phyloP scores from a whole-genome alignment of 139 green algal species.

The Microglena sp. region DNA sequence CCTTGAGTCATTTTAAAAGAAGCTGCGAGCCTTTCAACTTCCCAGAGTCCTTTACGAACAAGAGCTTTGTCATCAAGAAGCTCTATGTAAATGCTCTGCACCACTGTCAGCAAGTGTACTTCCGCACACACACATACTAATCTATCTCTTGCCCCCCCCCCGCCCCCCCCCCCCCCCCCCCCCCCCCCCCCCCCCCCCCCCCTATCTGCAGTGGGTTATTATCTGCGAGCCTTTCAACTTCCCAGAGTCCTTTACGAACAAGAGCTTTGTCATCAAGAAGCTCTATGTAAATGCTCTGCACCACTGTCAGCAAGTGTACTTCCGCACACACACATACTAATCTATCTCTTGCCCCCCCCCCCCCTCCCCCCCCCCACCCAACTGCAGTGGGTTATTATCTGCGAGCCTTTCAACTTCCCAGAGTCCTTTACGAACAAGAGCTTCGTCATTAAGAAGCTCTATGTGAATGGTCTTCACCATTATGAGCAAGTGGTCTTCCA shows the following conservation, averaged over 20 bases:
- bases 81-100: slow-evolving; percentile 14
- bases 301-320: slow-evolving; percentile 21
- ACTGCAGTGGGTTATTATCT: slow-evolving; percentile 6
- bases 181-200: too few relatives aligned
- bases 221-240: slow-evolving; percentile 13
- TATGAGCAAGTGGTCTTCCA: slow-evolving; percentile 18
- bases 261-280: slow-evolving; percentile 11
- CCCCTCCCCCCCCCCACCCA: too few relatives aligned
- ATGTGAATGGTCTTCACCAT: slow-evolving; percentile 14
- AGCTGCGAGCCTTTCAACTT: slow-evolving; percentile 13
- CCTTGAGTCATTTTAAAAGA: too few relatives aligned
- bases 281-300: slow-evolving; percentile 14
- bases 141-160: too few relatives aligned
- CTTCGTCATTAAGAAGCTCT: slow-evolving; percentile 13
- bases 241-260: slow-evolving; percentile 12
- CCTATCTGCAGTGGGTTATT: slow-evolving; percentile 3
- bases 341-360: too few relatives aligned
- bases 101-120: slow-evolving; percentile 21
- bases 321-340: too few relatives aligned
- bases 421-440: slow-evolving; percentile 12
- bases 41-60: slow-evolving; percentile 12
- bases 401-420: slow-evolving; percentile 12
- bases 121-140: too few relatives aligned
- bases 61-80: slow-evolving; percentile 11
- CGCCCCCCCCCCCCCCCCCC: too few relatives aligned